Evolutionary conservation across 306 rosid species (phyloP).

Genomic region (Purshia tridentata): DNA sequence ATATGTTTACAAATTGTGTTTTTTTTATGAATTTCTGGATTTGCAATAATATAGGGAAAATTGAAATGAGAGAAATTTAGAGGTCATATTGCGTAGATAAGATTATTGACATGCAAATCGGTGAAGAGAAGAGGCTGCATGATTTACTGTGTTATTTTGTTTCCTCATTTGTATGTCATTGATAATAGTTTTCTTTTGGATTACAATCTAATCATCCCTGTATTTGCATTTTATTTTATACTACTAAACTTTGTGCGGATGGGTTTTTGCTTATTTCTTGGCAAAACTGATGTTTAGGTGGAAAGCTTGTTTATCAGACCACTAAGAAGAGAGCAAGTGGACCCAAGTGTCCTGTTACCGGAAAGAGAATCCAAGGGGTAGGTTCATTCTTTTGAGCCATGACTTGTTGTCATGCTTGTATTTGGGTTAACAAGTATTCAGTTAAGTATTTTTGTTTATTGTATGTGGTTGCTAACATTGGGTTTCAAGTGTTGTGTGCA

Average conservation of each 20-base stretch:
- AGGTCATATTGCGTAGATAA: background rate
- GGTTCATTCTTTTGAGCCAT: background rate
- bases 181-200: background rate
- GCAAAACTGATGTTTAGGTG: conserved; percentile 13
- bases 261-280: no score
- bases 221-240: background rate
- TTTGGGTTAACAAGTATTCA: background rate
- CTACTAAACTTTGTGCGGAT: background rate
- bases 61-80: background rate
- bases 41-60: background rate
- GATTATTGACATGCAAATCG: background rate
- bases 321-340: conserved; percentile 40
- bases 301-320: conserved; percentile 35
- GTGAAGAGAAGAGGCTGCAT: background rate
- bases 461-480: background rate
- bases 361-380: conserved; percentile 40
- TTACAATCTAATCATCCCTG: background rate
- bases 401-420: background rate
- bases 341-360: conserved; percentile 36
- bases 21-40: background rate
- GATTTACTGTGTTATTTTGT: background rate
- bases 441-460: background rate
- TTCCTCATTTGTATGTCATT: background rate
- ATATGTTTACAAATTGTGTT: background rate
- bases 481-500: background rate